Conservation (phyloP, 371 early-diverging fungal genomes). For the Capillidium heterosporum region DNA sequence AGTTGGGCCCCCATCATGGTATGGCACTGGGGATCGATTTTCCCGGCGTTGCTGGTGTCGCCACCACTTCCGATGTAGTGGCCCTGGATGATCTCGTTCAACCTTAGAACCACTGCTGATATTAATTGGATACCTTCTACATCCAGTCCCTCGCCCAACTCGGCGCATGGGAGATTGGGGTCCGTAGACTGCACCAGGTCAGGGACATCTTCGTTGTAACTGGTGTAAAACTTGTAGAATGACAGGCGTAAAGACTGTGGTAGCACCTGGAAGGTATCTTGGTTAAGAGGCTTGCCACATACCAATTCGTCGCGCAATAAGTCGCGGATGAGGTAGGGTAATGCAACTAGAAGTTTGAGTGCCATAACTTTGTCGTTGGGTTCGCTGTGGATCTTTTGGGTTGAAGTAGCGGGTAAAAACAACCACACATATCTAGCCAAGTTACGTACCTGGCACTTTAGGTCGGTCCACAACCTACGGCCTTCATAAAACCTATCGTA, state of each 20-base stretch:
- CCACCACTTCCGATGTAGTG: neutral
- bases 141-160: neutral
- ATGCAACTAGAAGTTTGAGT: conserved; percentile 52
- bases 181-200: neutral
- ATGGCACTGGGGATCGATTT: neutral
- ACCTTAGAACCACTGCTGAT: neutral
- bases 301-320: conserved; percentile 44
- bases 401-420: conserved; percentile 25
- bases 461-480: conserved; percentile 36
- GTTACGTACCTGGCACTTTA: conserved; percentile 32
- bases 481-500: conserved; percentile 66
- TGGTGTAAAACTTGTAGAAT: no score
- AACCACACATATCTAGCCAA: conserved; percentile 45
- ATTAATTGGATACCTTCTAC: neutral
- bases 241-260: no score
- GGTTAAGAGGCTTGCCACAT: neutral
- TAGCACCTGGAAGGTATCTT: neutral
- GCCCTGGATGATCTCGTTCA: neutral
- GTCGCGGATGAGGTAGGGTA: conserved; percentile 43
- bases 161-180: neutral
- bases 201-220: neutral
- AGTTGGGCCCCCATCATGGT: neutral
- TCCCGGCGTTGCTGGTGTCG: neutral
- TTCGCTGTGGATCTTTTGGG: conserved; percentile 12
- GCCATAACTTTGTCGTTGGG: conserved; percentile 41